Conservation (phyloP, 2,329 filamentous ascomycete species). For the Tolypocladium cylindrosporum region DNA sequence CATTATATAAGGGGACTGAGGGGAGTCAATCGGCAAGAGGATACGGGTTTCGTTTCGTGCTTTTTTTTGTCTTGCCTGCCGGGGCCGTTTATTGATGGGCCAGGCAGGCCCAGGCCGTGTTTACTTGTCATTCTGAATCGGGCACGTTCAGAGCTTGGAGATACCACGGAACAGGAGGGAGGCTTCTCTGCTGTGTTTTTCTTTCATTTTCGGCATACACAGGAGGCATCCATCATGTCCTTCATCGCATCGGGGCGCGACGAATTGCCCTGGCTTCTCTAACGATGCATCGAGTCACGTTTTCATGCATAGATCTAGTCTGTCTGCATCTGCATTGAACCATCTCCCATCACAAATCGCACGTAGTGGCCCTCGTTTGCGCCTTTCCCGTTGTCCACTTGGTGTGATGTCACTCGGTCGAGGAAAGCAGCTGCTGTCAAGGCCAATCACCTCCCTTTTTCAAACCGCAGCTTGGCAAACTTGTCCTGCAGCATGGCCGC, state of each 20-base stretch:
- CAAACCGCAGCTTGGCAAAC: slow-evolving; percentile 28
- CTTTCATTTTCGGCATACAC: background rate
- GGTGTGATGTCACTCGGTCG: background rate
- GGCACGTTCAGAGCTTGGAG: slow-evolving; percentile 9
- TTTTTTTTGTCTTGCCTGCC: background rate
- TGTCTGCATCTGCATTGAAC: background rate
- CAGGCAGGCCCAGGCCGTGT: background rate
- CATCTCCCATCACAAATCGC: background rate
- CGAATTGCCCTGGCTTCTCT: background rate
- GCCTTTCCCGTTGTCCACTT: background rate
- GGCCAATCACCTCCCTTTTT: background rate
- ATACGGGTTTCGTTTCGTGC: background rate
- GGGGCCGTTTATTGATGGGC: background rate
- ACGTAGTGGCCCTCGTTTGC: no score
- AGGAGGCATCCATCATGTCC: background rate
- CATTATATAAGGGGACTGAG: slow-evolving; percentile 24
- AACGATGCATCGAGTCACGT: background rate
- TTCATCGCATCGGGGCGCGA: background rate
- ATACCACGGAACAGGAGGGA: slow-evolving; percentile 6
- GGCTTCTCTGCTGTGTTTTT: background rate
- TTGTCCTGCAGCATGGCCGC: slow-evolving; percentile 32
- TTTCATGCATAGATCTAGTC: background rate
- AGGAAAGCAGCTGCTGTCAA: background rate
- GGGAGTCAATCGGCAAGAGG: background rate
- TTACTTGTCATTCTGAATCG: slow-evolving; percentile 3